phyloP scores from a whole-genome alignment of 2,329 filamentous ascomycete species.

The Aspergillus sp. region DNA sequence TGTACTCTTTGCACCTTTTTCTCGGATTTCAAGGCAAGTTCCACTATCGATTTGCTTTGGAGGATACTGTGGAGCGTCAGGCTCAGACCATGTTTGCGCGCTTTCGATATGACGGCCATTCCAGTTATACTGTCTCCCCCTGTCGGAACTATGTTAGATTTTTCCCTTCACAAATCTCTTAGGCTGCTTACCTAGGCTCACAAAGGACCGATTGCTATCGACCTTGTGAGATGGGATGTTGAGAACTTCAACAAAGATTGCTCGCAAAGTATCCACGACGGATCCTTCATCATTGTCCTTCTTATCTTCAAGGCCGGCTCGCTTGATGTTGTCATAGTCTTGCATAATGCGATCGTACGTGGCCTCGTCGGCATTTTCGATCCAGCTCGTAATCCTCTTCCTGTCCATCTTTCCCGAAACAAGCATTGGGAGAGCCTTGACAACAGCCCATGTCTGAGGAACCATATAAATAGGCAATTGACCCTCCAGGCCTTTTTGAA shows the following conservation, averaged over 20 bases:
- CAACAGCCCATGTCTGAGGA: slow-evolving; percentile 40
- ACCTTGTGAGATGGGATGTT: slow-evolving; percentile 34
- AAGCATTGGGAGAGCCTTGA: slow-evolving; percentile 41
- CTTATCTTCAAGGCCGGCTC: slow-evolving; percentile 19
- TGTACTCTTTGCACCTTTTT: slow-evolving; percentile 15
- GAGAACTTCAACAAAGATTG: slow-evolving; percentile 36
- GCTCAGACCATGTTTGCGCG: slow-evolving; percentile 33
- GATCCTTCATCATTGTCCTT: slow-evolving; percentile 15
- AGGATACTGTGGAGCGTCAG: slow-evolving; percentile 34
- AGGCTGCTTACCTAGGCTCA: slow-evolving; percentile 31
- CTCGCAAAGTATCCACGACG: slow-evolving; percentile 22
- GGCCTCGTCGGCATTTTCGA: slow-evolving; percentile 40
- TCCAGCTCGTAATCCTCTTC: slow-evolving; percentile 41
- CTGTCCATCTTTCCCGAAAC: slow-evolving; percentile 38
- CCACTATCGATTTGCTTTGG: slow-evolving; percentile 30
- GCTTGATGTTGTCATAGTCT: slow-evolving; percentile 29
- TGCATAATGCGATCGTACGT: slow-evolving; percentile 41
- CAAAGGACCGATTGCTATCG: slow-evolving; percentile 33
- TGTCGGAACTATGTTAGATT: slow-evolving; percentile 7
- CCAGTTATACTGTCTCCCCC: slow-evolving; percentile 41
- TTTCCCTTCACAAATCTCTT: neutral
- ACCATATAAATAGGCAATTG: slow-evolving; percentile 48
- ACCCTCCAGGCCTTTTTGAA: slow-evolving; percentile 38
- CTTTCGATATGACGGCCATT: slow-evolving; percentile 37
- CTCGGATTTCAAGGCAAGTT: slow-evolving; percentile 26